phyloP scores from a whole-genome alignment of 108 stramenopile species.

The Nitzschia putrida region DNA sequence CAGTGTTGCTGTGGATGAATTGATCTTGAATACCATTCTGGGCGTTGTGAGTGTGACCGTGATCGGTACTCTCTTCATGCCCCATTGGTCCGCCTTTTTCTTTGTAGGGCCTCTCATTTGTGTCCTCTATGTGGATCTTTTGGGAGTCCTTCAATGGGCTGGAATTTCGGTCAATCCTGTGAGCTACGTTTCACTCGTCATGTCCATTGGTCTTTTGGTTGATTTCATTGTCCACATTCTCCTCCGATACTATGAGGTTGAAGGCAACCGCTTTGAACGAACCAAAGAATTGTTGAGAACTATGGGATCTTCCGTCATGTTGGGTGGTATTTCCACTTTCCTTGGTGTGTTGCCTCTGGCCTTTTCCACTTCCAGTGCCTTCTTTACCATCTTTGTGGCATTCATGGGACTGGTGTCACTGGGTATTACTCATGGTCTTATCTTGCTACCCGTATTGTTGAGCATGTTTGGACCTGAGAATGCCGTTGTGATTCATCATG shows the following conservation, averaged over 20 bases:
- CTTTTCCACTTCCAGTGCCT: constrained; percentile 56
- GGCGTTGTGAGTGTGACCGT: constrained; percentile 31
- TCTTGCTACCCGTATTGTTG: constrained; percentile 68
- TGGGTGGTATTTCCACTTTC: constrained; percentile 75
- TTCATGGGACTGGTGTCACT: constrained; percentile 62
- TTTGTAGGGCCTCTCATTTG: constrained; percentile 19
- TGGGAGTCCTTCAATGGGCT: constrained; percentile 77
- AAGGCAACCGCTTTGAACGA: constrained; percentile 55
- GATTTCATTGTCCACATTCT: constrained; percentile 86
- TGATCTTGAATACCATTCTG: constrained; percentile 25
- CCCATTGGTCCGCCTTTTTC: constrained; percentile 31
- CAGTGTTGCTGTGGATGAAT: constrained; percentile 23
- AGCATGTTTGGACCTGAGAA: constrained; percentile 51
- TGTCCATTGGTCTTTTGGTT: constrained; percentile 82
- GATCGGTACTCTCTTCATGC: constrained; percentile 29
- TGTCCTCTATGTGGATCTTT: constrained; percentile 54
- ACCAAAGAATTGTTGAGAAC: constrained; percentile 55
- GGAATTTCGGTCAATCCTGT: constrained; percentile 76
- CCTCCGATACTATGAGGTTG: constrained; percentile 50
- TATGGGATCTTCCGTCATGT: constrained; percentile 69
- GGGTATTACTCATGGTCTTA: constrained; percentile 59
- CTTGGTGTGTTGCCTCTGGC: constrained; percentile 69
- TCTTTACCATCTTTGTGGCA: constrained; percentile 51
- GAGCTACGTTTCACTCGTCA: constrained; percentile 76
- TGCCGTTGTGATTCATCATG: not conserved